These are phyloP conservation scores for Plenodomus tracheiphilus DNA, from an alignment of 2,329 filamentous ascomycete species.

Conservation along the genomic window DNA sequence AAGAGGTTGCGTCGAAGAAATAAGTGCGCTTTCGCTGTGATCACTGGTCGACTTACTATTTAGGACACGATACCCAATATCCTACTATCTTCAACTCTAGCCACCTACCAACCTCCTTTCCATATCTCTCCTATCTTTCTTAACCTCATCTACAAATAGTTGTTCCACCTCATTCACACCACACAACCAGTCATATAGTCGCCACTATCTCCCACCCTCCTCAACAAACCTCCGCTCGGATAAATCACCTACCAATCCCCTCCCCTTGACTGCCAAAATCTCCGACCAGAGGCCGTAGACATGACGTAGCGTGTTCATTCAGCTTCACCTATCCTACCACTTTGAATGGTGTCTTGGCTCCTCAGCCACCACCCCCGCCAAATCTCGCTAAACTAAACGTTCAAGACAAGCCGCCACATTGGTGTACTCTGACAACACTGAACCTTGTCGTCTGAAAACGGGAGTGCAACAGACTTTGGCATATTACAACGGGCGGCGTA, in stretches of 20 bases:
- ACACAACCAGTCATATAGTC: not conserved
- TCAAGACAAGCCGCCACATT: not conserved
- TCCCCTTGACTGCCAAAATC: not conserved
- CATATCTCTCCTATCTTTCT: not conserved
- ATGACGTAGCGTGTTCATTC: slow-evolving; percentile 3
- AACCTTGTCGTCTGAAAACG: not conserved
- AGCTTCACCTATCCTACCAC: slow-evolving; percentile 6
- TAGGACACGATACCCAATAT: not conserved
- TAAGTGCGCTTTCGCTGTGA: not conserved
- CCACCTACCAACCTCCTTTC: not conserved
- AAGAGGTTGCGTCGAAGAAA: slow-evolving; percentile 61
- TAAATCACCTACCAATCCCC: slow-evolving; percentile 6
- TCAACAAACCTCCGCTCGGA: slow-evolving; percentile 1
- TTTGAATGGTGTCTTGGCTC: slow-evolving; percentile 7
- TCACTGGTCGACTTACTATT: not conserved
- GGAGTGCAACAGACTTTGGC: not conserved
- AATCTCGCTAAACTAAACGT: slow-evolving; percentile 12
- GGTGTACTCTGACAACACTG: not conserved
- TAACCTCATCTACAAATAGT: not conserved
- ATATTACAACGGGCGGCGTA: not conserved
- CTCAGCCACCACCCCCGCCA: slow-evolving; percentile 5
- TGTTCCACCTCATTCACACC: not conserved
- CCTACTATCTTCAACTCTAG: not conserved
- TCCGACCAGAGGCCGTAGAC: slow-evolving; percentile 1
- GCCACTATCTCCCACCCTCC: not conserved